These are phyloP conservation scores for Sanghuangporus baumii DNA, from an alignment of 1,284 basidiomycete species.

Conservation along the genomic window DNA sequence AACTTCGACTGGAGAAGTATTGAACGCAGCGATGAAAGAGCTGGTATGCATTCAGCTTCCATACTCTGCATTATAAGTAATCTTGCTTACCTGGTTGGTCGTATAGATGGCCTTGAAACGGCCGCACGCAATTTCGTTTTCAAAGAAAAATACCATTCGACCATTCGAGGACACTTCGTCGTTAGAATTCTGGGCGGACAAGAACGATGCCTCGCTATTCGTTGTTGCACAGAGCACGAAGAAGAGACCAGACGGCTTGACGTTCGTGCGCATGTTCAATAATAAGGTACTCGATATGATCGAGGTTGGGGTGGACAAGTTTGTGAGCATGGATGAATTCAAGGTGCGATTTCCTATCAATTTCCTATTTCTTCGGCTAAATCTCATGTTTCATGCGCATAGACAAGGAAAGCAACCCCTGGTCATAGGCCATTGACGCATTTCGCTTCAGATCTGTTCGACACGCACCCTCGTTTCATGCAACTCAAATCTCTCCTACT, in stretches of 20 bases:
- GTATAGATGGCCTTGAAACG: constrained; percentile 85
- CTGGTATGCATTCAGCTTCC: constrained; percentile 49
- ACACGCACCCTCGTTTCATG: constrained; percentile 85
- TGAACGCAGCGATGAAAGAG: constrained; percentile 83
- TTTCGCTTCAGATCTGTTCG: constrained; percentile 92
- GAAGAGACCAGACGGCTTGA: constrained; percentile 88
- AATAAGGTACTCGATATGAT: constrained; percentile 89
- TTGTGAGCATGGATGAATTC: constrained; percentile 75
- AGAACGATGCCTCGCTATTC: constrained; percentile 95
- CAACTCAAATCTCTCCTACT: constrained; percentile 92
- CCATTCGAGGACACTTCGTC: constrained; percentile 88
- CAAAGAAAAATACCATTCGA: constrained; percentile 89
- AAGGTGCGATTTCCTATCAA: constrained; percentile 52
- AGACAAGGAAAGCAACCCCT: constrained; percentile 84
- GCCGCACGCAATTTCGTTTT: constrained; percentile 86
- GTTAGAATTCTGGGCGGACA: constrained; percentile 88
- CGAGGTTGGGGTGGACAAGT: constrained; percentile 85
- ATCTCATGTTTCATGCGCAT: constrained; percentile 1
- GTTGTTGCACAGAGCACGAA: constrained; percentile 91
- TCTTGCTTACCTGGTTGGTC: no score
- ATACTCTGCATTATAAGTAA: neutral
- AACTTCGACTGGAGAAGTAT: constrained; percentile 76
- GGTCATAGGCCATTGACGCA: constrained; percentile 94
- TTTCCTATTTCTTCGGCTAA: constrained; percentile 1
- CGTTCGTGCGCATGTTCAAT: constrained; percentile 87